Evolutionary conservation across 2,329 filamentous ascomycete species (phyloP), one percentile per base, ranked within the genome.

Genomic region (Fusarium avenaceum): DNA sequence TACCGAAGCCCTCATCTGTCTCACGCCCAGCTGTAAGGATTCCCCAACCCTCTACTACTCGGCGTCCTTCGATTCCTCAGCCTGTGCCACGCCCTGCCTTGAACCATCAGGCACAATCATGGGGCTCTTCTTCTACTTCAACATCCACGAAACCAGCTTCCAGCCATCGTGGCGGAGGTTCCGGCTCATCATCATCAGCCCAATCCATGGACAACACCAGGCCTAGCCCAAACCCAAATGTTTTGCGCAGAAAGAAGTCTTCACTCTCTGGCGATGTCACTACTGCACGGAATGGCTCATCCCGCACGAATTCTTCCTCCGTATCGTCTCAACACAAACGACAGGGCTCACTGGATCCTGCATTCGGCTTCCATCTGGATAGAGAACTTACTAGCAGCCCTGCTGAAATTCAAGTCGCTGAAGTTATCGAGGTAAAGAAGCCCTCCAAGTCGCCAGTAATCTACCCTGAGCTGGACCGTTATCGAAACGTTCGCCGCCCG

Each of bases 381-480:
- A 79, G 80, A 40, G 76, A 75, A 43, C 70, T 82, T 32, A 82
- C 81, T 0, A 78, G 80, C 35, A 85, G 81, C 44, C 82, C 83
- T 1, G 78, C 78, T 39, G 81, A 84, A 40, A 77, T 82, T n/a
- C 78, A 78, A 40, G 60, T 78, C 11, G 78, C 80, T 10, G 82
- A 83, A 39, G 75, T 75, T n/a, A 63, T 80, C 22, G 83, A 86
- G 40, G 69, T 80, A 33, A 76, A 78, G 33, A 80, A 76, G 42
- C 73, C 78, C 24, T 73, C 77, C 8, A 82, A 82, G 22, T 77
- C 82, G 8, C 80, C 83, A 39, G 82, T 80, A 14, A 83, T 86
- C 55, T 87, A 86, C 65, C 88, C 88, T 3, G 88, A 90, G 68
- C 76, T 90, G 19, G 88, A 90, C 74, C 83, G 88, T 32, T 90